Conservation (phyloP, 305 asterid species). For the Rubia occidens region DNA sequence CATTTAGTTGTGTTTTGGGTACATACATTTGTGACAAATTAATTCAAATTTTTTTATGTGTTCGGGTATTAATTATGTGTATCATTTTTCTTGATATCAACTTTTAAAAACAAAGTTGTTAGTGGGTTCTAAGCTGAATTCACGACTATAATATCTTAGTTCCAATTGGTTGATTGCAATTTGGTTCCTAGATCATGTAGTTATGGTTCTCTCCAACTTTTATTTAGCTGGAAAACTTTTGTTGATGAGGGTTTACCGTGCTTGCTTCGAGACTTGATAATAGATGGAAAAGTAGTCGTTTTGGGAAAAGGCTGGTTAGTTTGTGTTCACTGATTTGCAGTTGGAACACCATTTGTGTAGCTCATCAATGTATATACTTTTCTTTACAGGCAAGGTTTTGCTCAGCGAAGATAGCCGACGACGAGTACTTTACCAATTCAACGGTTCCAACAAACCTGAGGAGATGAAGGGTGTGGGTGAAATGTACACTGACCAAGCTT, state of each 20-base stretch:
- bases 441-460: constrained; percentile 48
- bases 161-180: background rate
- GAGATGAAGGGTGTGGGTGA: constrained; percentile 22
- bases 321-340: background rate
- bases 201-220: background rate
- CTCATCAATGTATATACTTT: background rate
- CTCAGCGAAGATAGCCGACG: constrained; percentile 42
- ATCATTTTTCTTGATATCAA: background rate
- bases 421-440: constrained; percentile 47
- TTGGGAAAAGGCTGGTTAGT: background rate
- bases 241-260: background rate
- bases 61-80: background rate
- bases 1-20: background rate
- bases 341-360: background rate
- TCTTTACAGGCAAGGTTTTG: constrained; percentile 66
- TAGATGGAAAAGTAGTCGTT: background rate
- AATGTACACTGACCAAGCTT: background rate
- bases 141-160: background rate
- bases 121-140: background rate
- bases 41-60: background rate
- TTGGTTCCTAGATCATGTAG: background rate
- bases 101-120: too few relatives aligned
- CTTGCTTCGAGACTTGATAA: background rate
- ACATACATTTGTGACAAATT: background rate
- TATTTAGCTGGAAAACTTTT: background rate